Base-by-base conservation (phyloP, 2,329 filamentous ascomycete genomes). In the Leptosphaerulina australis region DNA sequence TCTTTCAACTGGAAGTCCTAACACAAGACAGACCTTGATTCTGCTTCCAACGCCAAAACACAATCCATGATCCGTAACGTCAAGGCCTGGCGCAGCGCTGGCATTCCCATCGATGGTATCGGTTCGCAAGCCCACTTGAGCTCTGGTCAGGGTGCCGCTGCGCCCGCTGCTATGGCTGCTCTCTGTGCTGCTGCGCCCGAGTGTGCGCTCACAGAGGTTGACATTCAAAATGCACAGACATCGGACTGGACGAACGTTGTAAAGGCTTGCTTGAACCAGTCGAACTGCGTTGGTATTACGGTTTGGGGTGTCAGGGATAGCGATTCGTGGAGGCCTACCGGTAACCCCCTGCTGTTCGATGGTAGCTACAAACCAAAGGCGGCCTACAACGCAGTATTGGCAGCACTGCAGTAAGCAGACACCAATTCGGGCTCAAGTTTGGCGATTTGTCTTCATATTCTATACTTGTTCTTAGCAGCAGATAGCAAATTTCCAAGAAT, bases 181-280 rank as follows among this genome's bases (percentile, higher is more conserved):
- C 80, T 87, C 20, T 84, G 82, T 39, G 71, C 66, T 26, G 75
- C 80, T 15, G 80, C 78, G 14, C 71, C 79, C 20, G 84, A 88
- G 65, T 80, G 87, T 33, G 85, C 85, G 5, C 74, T 88, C 36
- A 88, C 86, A 3, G 86, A 88, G 73, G 78, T 88, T 24, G 87
- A 90, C 63, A 88, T 90, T 62, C 79, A 81, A 49, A 77, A 77
- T 33, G 83, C 82, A 5, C 76, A 79, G 31, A 58, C 78, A 8
- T 70, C 74, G 17, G 86, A 88, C 71, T 88, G 86, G 67, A 74
- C 79, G 6, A 79, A 81, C 41, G 74, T 73, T 48, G 63, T 71
- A 46, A 80, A 83, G 54, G 85, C 82, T n/a, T 89, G 87, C 64
- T 67, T 88, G 41, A 71, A 78, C 22, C 76, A 84, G 55, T 55